Base-by-base conservation (phyloP, 257 asterid species). In the Solanum pennellii region DNA sequence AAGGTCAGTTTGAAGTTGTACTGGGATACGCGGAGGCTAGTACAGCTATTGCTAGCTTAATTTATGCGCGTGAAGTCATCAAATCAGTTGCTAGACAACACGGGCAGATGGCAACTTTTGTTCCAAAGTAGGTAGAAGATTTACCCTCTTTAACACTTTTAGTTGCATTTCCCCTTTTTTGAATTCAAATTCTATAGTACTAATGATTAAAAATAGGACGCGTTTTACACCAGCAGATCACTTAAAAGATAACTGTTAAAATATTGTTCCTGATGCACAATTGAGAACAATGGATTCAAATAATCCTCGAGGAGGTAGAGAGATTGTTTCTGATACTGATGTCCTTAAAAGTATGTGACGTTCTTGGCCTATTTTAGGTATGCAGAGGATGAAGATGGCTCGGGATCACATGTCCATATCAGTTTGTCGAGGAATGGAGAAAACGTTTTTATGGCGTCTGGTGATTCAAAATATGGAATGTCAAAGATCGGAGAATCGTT, bases 381-480 rank as follows among this genome's bases (percentile, higher is more conserved):
- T 87, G 77, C 91, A n/a, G 91, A 93, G 68, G 94, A 93, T 83
- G 98, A 95, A 88, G 87, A 94, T 88, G 99, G 98, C 86, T 96
- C 98, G 69, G 98, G 98, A 83, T 94, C 98, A 71, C 98, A 95
- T 72, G 98, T 94, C 86, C 99, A 96, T 91, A 49, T 96, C 84
- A 96, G 98, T 92, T 88, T 96, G 89, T 94, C 94, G 25, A 88
- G 91, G 88, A 90, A 95, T 49, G 99, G 97, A 62, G 89, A 92
- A 89, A 96, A 95, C 80, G 93, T 94, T 59, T 96, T 95, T 84
- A 92, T 93, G 94, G 96, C 92, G 39, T 85, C 42, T 49, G 91
- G 88, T 15, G 95, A 92, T 89, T 90, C 86, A 69, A 23, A 91
- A 88, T 89, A 94, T 71, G 99, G 98, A 49, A 95, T 96, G 89